These are phyloP conservation scores for Neurospora intermedia DNA, from an alignment of 495 filamentous ascomycete genomes.

Conservation along the genomic window DNA sequence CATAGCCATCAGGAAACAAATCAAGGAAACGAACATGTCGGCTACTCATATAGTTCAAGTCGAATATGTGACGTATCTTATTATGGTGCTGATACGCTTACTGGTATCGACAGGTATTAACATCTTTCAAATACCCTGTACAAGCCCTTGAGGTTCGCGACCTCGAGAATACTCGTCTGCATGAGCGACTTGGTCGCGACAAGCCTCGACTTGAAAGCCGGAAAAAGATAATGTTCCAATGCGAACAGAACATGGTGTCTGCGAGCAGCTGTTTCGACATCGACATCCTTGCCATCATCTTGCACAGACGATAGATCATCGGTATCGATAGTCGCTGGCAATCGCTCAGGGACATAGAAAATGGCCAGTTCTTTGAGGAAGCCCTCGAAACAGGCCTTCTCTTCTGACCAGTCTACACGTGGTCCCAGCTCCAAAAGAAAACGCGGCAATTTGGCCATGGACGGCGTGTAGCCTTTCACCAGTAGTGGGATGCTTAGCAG, in stretches of 20 bases:
- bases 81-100: background rate
- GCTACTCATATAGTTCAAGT: background rate
- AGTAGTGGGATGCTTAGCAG: conserved; percentile 72
- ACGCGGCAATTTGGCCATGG: conserved; percentile 72
- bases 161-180: conserved; percentile 65
- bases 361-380: conserved; percentile 81
- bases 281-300: conserved; percentile 23
- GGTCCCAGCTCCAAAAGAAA: conserved; percentile 87
- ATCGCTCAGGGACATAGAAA: conserved; percentile 82
- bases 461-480: conserved; percentile 79
- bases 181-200: conserved; percentile 76
- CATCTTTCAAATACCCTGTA: conserved; percentile 98
- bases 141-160: conserved; percentile 87
- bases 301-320: conserved; percentile 1
- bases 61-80: background rate
- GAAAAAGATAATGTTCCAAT: conserved; percentile 66
- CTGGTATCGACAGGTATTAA: conserved; percentile 29
- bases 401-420: conserved; percentile 74
- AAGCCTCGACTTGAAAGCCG: conserved; percentile 70
- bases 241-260: conserved; percentile 46
- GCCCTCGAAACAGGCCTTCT: conserved; percentile 75
- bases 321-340: conserved; percentile 46
- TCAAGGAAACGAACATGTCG: background rate
- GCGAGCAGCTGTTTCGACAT: conserved; percentile 44
- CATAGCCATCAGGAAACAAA: background rate